These are phyloP conservation scores for Auricularia cornea DNA, from an alignment of 768 basidiomycete species.

Conservation along the genomic window DNA sequence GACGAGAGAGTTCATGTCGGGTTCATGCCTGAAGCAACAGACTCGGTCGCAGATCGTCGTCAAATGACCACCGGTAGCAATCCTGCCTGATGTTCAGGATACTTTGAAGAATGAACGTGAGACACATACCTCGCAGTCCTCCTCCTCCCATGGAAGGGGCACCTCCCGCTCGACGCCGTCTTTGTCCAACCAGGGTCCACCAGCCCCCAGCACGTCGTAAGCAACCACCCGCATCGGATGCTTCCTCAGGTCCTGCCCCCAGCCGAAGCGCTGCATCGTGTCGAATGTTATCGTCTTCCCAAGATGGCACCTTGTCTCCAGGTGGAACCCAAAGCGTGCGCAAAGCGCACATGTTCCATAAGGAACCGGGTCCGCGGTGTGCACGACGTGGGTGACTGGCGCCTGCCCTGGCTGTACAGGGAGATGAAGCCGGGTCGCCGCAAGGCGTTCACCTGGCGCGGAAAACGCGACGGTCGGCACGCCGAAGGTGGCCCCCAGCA, in stretches of 20 bases:
- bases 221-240: conserved; percentile 51
- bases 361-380: conserved; percentile 66
- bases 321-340: conserved; percentile 53
- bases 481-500: conserved; percentile 85
- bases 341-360: conserved; percentile 51
- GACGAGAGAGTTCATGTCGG: too few species aligned
- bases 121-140: not conserved
- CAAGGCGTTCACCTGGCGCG: conserved; percentile 78
- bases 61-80: not conserved
- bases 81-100: not conserved
- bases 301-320: conserved; percentile 55
- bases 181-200: conserved; percentile 28
- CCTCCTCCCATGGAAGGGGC: not conserved
- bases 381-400: conserved; percentile 46
- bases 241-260: conserved; percentile 48
- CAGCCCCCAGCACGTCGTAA: conserved; percentile 41
- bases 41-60: not conserved
- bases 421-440: conserved; percentile 73
- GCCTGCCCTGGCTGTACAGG: conserved; percentile 56
- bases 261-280: conserved; percentile 50
- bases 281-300: conserved; percentile 60
- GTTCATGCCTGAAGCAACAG: too few species aligned
- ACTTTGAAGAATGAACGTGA: not conserved
- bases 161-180: not conserved
- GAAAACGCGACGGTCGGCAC: conserved; percentile 82